These are phyloP conservation scores for Ganoderma lingzhi DNA, from an alignment of 1,284 basidiomycete genomes.

Conservation along the genomic window DNA sequence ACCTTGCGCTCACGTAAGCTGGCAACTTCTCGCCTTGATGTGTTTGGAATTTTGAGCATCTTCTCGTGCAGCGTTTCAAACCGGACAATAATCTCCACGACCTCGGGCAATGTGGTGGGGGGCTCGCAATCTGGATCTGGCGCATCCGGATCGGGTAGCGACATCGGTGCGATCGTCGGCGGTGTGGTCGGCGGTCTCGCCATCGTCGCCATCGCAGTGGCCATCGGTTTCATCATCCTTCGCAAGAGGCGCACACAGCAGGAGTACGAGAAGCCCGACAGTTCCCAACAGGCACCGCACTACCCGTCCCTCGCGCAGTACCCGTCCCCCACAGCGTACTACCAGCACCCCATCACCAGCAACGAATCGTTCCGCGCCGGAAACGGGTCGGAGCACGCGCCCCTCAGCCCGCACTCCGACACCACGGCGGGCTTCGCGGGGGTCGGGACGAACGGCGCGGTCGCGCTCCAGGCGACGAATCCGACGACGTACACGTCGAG, in stretches of 20 bases:
- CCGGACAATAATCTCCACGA: slow-evolving; percentile 27
- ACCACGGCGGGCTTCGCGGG: slow-evolving; percentile 15
- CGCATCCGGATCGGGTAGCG: background rate
- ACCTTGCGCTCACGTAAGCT: slow-evolving; percentile 36
- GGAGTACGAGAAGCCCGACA: slow-evolving; percentile 13
- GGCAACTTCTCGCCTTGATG: background rate
- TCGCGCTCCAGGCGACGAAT: background rate
- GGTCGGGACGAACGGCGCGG: background rate
- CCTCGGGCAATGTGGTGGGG: background rate
- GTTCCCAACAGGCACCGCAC: slow-evolving; percentile 9
- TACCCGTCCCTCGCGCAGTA: slow-evolving; percentile 14
- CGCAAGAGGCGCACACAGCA: slow-evolving; percentile 14
- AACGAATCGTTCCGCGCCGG: slow-evolving; percentile 2
- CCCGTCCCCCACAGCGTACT: slow-evolving; percentile 11
- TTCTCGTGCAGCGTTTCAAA: slow-evolving; percentile 27
- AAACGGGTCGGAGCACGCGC: background rate
- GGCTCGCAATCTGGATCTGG: background rate
- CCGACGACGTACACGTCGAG: background rate
- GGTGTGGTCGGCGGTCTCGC: slow-evolving; percentile 31
- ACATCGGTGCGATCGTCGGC: slow-evolving; percentile 29
- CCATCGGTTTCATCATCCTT: slow-evolving; percentile 21
- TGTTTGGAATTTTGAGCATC: background rate
- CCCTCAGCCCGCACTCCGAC: background rate
- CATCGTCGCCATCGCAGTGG: slow-evolving; percentile 14
- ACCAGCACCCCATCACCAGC: background rate